Evolutionary conservation across 2,329 filamentous ascomycete genomes (phyloP).

Genomic region (Sporothrix brasiliensis): DNA sequence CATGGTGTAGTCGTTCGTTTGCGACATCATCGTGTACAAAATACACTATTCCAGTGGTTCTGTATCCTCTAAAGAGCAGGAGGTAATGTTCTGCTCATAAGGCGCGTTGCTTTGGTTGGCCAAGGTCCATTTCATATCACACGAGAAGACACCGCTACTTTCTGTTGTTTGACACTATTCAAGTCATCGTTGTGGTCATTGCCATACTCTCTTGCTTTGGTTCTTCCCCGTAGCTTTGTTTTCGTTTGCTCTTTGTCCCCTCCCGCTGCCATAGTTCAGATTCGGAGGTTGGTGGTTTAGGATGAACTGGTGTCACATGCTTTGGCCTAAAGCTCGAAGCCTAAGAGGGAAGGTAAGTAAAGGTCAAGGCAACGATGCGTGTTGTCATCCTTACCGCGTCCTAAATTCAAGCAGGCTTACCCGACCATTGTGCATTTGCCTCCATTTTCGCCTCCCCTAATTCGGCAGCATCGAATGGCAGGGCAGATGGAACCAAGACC

Average conservation of each 20-base stretch:
- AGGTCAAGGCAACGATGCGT: conserved; percentile 5
- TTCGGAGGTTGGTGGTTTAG: neutral
- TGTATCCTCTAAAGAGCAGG: no score
- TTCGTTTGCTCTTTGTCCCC: conserved; percentile 1
- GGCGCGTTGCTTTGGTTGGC: no score
- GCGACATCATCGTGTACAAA: no score
- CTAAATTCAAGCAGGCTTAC: neutral
- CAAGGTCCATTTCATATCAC: no score
- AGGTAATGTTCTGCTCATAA: no score
- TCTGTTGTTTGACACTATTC: neutral
- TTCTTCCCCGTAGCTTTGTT: neutral
- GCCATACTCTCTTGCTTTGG: no score
- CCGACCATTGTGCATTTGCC: conserved; percentile 10
- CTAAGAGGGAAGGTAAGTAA: conserved; percentile 28
- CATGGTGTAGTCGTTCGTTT: no score
- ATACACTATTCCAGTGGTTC: no score
- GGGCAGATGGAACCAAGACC: conserved; percentile 13
- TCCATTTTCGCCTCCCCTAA: conserved; percentile 10
- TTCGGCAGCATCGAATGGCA: conserved; percentile 6
- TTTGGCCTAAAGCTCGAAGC: conserved; percentile 10
- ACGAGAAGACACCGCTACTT: neutral
- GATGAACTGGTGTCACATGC: conserved; percentile 13
- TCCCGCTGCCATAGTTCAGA: neutral
- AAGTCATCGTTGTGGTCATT: neutral
- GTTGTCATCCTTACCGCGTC: conserved; percentile 11